phyloP scores from a whole-genome alignment of 106 monocot genomes.

The Phalaenopsis aphrodite region DNA sequence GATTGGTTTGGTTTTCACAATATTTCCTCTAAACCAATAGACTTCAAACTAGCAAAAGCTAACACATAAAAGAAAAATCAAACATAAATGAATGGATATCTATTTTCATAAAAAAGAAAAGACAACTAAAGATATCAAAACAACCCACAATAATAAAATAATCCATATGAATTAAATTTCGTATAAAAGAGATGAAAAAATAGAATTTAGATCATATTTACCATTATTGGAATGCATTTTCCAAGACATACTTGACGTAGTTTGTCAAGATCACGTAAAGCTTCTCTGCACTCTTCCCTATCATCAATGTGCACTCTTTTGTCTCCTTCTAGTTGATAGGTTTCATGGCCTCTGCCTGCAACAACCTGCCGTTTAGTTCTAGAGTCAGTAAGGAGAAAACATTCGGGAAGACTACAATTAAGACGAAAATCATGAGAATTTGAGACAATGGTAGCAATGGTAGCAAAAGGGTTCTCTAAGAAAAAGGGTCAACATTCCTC shows the following conservation, averaged over 20 bases:
- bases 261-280: conserved; percentile 12
- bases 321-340: conserved; percentile 13
- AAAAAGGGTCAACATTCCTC: background rate
- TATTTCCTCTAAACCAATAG: too few species aligned
- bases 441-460: background rate
- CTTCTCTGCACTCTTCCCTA: conserved; percentile 18
- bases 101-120: too few species aligned
- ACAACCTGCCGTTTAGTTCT: conserved; percentile 13
- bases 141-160: too few species aligned
- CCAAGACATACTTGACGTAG: conserved; percentile 8
- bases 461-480: background rate
- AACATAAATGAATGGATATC: too few species aligned
- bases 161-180: too few species aligned
- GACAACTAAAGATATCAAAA: too few species aligned
- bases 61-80: too few species aligned
- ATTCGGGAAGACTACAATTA: background rate
- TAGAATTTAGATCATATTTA: background rate
- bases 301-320: conserved; percentile 13
- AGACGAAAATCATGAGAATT: background rate
- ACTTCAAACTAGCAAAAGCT: too few species aligned
- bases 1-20: too few species aligned
- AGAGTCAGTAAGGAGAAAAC: conserved; percentile 8
- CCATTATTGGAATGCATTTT: conserved; percentile 4
- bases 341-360: conserved; percentile 26
- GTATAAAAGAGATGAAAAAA: too few species aligned